phyloP scores from a whole-genome alignment of 2,329 filamentous ascomycete genomes.

The Penicillium fuscoglaucum region DNA sequence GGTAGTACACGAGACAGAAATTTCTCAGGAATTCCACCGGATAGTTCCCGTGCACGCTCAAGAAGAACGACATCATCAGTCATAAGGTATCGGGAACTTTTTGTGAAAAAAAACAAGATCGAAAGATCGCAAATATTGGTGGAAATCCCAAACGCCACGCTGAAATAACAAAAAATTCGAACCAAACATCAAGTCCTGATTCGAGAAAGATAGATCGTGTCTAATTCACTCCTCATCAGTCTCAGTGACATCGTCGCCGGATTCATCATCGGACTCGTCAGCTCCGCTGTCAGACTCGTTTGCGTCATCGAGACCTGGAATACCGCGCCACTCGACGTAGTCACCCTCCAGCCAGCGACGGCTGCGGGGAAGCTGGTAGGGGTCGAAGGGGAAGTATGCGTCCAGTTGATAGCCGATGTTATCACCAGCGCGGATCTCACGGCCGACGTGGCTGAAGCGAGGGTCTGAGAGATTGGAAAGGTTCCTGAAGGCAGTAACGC shows the following conservation, averaged over 20 bases:
- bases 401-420: slow-evolving; percentile 84
- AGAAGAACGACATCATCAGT: slow-evolving; percentile 23
- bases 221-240: slow-evolving; percentile 43
- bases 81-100: slow-evolving; percentile 23
- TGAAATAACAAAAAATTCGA: slow-evolving; percentile 23
- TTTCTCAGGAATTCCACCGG: not conserved
- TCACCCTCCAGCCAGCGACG: slow-evolving; percentile 83
- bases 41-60: slow-evolving; percentile 5
- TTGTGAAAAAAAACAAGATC: slow-evolving; percentile 11
- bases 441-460: slow-evolving; percentile 48
- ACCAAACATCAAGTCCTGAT: slow-evolving; percentile 5
- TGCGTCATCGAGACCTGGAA: slow-evolving; percentile 66
- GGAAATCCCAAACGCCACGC: slow-evolving; percentile 29
- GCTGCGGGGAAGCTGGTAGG: slow-evolving; percentile 85
- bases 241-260: slow-evolving; percentile 44
- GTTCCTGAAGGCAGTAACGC: slow-evolving; percentile 66
- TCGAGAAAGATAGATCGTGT: slow-evolving; percentile 1
- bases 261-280: slow-evolving; percentile 38
- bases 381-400: slow-evolving; percentile 96
- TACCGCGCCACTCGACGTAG: slow-evolving; percentile 76
- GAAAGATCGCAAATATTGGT: slow-evolving; percentile 6
- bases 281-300: slow-evolving; percentile 49
- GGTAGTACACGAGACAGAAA: not conserved
- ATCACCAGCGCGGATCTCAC: slow-evolving; percentile 60
- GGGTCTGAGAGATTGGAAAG: slow-evolving; percentile 40